Evolutionary conservation across 148 eudicot genomes (phyloP).

Genomic region (Arbutus unedo): DNA sequence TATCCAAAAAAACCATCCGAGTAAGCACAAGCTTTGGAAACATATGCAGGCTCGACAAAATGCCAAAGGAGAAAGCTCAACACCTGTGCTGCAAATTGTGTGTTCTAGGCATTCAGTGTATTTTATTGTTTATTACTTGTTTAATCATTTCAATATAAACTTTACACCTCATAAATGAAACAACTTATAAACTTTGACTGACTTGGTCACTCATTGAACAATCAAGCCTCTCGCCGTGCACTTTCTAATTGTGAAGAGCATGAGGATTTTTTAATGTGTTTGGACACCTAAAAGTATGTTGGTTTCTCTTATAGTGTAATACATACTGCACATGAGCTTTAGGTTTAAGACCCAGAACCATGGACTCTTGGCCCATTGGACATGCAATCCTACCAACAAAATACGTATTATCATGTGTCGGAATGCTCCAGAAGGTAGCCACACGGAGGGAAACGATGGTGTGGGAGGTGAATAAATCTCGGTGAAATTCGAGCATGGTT

Average conservation of each 20-base stretch:
- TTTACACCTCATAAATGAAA: neutral
- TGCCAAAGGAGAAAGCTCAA: slow-evolving; percentile 67
- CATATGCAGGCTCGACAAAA: slow-evolving; percentile 89
- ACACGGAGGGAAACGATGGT: too few species aligned
- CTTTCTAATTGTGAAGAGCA: neutral
- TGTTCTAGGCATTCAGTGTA: slow-evolving; percentile 19
- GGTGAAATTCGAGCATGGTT: too few species aligned
- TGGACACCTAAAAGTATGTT: neutral
- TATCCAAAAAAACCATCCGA: slow-evolving; percentile 75
- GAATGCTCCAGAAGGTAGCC: too few species aligned
- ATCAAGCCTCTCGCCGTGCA: neutral
- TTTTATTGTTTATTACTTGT: neutral
- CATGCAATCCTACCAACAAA: too few species aligned
- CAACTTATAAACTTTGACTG: too few species aligned
- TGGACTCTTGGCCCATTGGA: neutral
- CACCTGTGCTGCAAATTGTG: slow-evolving; percentile 96
- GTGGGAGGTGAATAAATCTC: too few species aligned
- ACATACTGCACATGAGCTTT: neutral
- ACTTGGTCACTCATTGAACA: neutral
- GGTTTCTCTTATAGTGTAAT: neutral
- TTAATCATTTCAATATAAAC: neutral
- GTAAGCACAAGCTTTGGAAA: slow-evolving; percentile 89
- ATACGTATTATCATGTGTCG: too few species aligned
- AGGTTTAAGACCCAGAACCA: neutral
- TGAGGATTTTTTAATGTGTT: neutral